phyloP scores from a whole-genome alignment of 306 rosid genomes.

The Mimosa pudica region DNA sequence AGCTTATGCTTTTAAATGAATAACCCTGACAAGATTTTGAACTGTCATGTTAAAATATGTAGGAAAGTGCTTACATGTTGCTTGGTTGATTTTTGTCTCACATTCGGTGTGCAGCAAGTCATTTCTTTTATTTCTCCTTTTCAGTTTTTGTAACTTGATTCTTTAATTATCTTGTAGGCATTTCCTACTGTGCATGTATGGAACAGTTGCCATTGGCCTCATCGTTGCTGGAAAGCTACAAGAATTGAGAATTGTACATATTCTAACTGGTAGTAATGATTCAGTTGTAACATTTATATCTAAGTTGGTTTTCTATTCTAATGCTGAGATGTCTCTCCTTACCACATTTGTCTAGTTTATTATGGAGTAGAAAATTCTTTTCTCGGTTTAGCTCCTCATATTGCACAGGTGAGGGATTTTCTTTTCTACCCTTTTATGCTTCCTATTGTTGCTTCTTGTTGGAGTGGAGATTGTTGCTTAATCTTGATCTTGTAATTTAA shows the following conservation, averaged over 20 bases:
- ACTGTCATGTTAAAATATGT: not conserved
- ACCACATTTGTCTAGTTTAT: constrained; percentile 61
- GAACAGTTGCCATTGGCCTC: constrained; percentile 65
- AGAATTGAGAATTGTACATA: constrained; percentile 63
- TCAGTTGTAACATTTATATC: constrained; percentile 15
- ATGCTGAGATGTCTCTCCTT: constrained; percentile 30
- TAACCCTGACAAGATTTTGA: not conserved
- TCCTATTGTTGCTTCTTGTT: constrained; percentile 18
- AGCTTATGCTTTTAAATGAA: not conserved
- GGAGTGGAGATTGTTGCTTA: not conserved
- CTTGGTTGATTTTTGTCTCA: constrained; percentile 27
- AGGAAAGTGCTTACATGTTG: not conserved
- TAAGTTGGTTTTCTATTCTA: constrained; percentile 36
- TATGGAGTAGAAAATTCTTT: constrained; percentile 80
- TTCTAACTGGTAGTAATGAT: constrained; percentile 70
- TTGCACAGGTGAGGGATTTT: constrained; percentile 66
- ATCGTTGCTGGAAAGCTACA: constrained; percentile 79
- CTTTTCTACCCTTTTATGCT: not conserved
- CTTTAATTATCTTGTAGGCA: constrained; percentile 70
- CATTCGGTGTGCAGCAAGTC: constrained; percentile 18
- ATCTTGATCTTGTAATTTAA: not conserved
- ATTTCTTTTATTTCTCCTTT: constrained; percentile 15
- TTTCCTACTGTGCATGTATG: constrained; percentile 83
- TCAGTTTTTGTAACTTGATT: constrained; percentile 34
- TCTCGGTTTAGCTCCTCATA: constrained; percentile 69